Percentiles rank a stretch among this genome's conserved stretches.
phyloP scores from a whole-genome alignment of 1,284 basidiomycete genomes.

The Neolentinus lepideus region DNA sequence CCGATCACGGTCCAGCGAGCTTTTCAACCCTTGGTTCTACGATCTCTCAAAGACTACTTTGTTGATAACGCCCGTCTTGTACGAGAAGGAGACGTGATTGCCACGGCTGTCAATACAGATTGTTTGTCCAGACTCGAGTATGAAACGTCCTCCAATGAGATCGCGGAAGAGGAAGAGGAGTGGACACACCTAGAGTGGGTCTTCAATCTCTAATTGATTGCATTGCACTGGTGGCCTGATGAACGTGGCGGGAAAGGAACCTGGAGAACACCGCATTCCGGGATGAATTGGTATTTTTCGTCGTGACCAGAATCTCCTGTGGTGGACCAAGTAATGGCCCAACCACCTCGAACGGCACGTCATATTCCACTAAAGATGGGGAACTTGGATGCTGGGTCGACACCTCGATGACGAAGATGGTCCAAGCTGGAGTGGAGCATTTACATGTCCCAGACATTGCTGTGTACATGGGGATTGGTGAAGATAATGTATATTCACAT shows the following conservation, averaged over 20 bases:
- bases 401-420: constrained; percentile 60
- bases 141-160: constrained; percentile 10
- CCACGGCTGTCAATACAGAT: constrained; percentile 61
- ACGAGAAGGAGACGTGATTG: constrained; percentile 77
- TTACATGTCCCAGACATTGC: constrained; percentile 55
- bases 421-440: constrained; percentile 77
- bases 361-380: constrained; percentile 42
- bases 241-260: too few species aligned
- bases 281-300: constrained; percentile 61
- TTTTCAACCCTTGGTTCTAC: constrained; percentile 68
- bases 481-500: constrained; percentile 8
- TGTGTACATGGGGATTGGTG: constrained; percentile 49
- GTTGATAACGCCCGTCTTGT: constrained; percentile 52
- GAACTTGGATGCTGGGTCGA: constrained; percentile 88
- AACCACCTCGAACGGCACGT: constrained; percentile 33
- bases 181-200: not conserved
- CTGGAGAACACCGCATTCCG: constrained; percentile 8
- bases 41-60: constrained; percentile 68
- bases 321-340: constrained; percentile 7
- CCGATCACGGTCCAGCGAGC: constrained; percentile 68
- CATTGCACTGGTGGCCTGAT: too few species aligned
- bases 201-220: too few species aligned
- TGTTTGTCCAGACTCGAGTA: constrained; percentile 25
- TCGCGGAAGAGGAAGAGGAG: constrained; percentile 1
- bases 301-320: constrained; percentile 74